A percentile compares a stretch with the other conserved stretches of the same genome.
Evolutionary conservation across 306 rosid species (phyloP).

Genomic region (Citrullus mucosospermus): DNA sequence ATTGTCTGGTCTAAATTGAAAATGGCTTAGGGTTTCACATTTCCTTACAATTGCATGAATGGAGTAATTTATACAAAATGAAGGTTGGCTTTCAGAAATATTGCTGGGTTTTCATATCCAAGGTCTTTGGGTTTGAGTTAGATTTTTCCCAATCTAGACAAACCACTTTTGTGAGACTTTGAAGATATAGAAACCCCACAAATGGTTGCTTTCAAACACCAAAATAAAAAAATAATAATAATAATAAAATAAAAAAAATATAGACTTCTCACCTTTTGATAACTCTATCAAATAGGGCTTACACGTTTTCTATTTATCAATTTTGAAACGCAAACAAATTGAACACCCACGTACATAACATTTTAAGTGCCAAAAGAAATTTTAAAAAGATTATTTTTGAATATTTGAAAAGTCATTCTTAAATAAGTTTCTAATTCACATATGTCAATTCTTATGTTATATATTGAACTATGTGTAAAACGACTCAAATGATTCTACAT

Average conservation of each 20-base stretch:
- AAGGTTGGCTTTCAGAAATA: not conserved
- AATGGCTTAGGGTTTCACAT: not conserved
- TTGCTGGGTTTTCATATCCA: not conserved
- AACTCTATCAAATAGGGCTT: not conserved
- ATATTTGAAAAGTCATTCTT: too few species aligned
- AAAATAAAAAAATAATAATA: not conserved
- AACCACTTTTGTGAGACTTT: not conserved
- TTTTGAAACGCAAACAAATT: not conserved
- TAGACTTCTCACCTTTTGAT: not conserved
- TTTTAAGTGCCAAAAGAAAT: too few species aligned
- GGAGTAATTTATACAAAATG: not conserved
- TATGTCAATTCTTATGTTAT: not conserved
- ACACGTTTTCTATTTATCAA: not conserved
- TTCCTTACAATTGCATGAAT: not conserved
- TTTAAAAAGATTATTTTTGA: too few species aligned
- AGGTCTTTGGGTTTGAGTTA: not conserved
- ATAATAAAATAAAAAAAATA: not conserved
- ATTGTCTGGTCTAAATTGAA: not conserved
- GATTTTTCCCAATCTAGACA: not conserved
- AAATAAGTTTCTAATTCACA: not conserved
- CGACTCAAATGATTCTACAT: not conserved
- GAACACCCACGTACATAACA: not conserved
- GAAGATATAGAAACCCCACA: not conserved
- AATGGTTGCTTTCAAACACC: not conserved
- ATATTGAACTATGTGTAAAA: too few species aligned